Base-by-base conservation (phyloP, 495 filamentous ascomycete species). In the Penicillium soppii region DNA sequence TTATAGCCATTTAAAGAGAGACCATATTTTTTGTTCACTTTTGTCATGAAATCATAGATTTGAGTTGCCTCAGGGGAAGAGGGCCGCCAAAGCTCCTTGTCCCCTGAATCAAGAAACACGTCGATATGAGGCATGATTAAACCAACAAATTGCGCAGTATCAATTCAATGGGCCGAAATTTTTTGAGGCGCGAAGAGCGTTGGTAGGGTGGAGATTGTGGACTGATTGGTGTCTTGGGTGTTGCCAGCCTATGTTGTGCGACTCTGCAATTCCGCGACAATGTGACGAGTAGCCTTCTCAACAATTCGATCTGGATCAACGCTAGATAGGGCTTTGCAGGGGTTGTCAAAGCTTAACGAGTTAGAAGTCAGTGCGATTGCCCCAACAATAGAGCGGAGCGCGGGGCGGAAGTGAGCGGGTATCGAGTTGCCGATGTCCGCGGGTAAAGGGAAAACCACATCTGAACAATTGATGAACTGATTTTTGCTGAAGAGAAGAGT, bases 31-130 rank as follows among this genome's bases (percentile, higher is more conserved):
- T 77, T 54, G 62, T 85, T 88, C 30, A 95, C 74, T 40, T 74
- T 69, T 47, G 80, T 68, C 61, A 92, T 78, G 62, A 94, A 92
- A 49, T 73, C 74, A 69, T 79, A 82, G 71, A 90, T 90, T 43
- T 79, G 80, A 6, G 88, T 92, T 23, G 71, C 68, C 43, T 80
- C 66, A 2, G 88, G 88, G 39, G 79, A 63, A n/a, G 79, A 77
- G 61, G 90, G 89, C 54, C 76, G 73, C 89, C 89, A 94, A 33
- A 92, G 77, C 66, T 87, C 76, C 51, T 67, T 64, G 29, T 23
- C 52, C 42, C 61, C 62, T 8, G 43, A 19, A 16, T 50, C 64
- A 37, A 53, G 3, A 5, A 12, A 5, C 10, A 10, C 60, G 38
- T 70, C 62, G 19, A 63, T 62, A 9, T 63, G 56, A 48, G 67